These are phyloP conservation scores for Talaromyces nanjingensis DNA, from an alignment of 495 filamentous ascomycete species.

Conservation along the genomic window DNA sequence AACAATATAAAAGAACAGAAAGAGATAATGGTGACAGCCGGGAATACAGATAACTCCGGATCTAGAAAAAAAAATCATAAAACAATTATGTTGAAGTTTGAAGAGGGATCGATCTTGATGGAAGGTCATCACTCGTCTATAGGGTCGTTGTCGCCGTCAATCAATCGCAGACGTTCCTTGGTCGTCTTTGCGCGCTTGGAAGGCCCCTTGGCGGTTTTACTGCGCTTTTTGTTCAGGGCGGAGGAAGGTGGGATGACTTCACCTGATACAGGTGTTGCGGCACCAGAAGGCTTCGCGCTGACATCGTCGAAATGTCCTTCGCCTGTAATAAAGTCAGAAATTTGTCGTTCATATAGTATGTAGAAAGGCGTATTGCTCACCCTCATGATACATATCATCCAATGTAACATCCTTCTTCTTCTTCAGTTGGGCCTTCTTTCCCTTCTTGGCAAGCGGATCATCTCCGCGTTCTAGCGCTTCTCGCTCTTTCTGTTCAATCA, in stretches of 20 bases:
- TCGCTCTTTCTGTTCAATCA: conserved; percentile 83
- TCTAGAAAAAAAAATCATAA: conserved; percentile 4
- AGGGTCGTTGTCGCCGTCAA: conserved; percentile 62
- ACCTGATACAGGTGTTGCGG: conserved; percentile 67
- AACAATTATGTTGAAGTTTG: background rate
- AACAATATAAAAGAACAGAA: background rate
- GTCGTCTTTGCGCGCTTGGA: conserved; percentile 87
- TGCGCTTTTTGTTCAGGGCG: conserved; percentile 48
- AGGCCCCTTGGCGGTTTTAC: conserved; percentile 39
- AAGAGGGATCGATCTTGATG: background rate
- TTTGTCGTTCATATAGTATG: background rate
- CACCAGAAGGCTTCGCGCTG: conserved; percentile 70
- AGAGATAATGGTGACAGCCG: background rate
- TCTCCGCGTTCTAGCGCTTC: conserved; percentile 60
- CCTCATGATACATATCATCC: conserved; percentile 98
- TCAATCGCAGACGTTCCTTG: conserved; percentile 80
- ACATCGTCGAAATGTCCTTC: conserved; percentile 90
- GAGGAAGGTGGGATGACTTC: conserved; percentile 43
- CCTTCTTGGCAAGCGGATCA: conserved; percentile 41
- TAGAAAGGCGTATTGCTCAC: conserved; percentile 40
- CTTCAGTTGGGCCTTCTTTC: conserved; percentile 49
- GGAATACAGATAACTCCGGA: background rate
- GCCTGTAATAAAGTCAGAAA: conserved; percentile 46
- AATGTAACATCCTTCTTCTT: conserved; percentile 73
- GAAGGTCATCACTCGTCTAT: conserved; percentile 2